Percentiles rank a stretch among this genome's conserved stretches.
phyloP scores from a whole-genome alignment of 177 flowering plant genomes.

The Vitis hybrid region DNA sequence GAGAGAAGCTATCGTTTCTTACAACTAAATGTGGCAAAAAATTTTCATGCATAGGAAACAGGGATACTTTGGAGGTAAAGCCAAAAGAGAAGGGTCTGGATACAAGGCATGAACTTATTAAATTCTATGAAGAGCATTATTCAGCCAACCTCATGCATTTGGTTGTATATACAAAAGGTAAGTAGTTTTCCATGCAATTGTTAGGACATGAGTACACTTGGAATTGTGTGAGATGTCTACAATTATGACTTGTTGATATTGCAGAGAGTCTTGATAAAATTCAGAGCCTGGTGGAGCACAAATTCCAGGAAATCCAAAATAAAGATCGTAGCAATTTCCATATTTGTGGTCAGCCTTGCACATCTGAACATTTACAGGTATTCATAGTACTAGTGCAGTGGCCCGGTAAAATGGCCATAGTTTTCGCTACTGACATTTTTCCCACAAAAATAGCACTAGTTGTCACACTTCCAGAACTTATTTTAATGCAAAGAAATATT shows the following conservation, averaged over 20 bases:
- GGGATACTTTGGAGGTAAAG: constrained; percentile 87
- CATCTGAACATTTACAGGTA: constrained; percentile 90
- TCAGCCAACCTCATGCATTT: constrained; percentile 94
- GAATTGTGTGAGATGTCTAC: not conserved
- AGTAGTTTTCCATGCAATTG: constrained; percentile 5
- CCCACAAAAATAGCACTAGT: no score
- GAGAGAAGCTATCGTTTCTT: not conserved
- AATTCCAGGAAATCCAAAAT: constrained; percentile 71
- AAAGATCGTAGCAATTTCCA: constrained; percentile 28
- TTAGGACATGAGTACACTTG: not conserved
- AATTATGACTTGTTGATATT: not conserved
- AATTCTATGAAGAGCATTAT: constrained; percentile 76
- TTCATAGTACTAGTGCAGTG: constrained; percentile 1
- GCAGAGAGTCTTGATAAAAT: constrained; percentile 78
- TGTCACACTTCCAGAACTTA: no score
- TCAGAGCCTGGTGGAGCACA: constrained; percentile 58
- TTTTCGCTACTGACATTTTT: not conserved
- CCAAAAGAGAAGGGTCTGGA: constrained; percentile 82
- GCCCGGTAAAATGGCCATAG: not conserved
- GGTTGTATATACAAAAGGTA: constrained; percentile 83
- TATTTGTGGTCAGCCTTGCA: constrained; percentile 81
- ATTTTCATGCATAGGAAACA: constrained; percentile 54
- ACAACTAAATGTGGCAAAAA: constrained; percentile 4
- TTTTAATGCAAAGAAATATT: no score
- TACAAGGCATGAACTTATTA: constrained; percentile 75